Evolutionary conservation across 2,329 filamentous ascomycete genomes (phyloP), one percentile per base, ranked within the genome.

Genomic region (Colletotrichum lentis): DNA sequence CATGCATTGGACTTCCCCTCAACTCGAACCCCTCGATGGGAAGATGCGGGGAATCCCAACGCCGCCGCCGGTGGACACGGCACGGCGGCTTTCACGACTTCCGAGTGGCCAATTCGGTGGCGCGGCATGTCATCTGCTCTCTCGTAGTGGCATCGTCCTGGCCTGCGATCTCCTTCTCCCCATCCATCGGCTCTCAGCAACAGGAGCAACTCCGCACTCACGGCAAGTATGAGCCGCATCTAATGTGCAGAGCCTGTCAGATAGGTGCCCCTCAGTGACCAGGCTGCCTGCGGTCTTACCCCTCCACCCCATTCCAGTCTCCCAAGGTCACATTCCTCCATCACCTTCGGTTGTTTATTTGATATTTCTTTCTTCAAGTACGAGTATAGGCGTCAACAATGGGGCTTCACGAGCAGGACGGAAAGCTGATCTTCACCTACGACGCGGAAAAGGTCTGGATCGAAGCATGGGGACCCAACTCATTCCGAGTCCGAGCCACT

Each of bases 361-460:
- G 5, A 18, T 20, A 8, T 18, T 10, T 6, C 3, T 22, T 31
- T 2, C 27, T 24, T 24, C 24, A 39, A 2, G 2, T 5, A 39
- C 24, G 41, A 3, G 20, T 16, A 1, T 10, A 7, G 5, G 20
- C 35, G 18, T 6, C 7, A 52, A 60, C 16, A 10, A 69, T 69
- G 66, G 62, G 55, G 8, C 44, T 69, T 12, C 44, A 44, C 16
- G 55, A 66, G 16, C 24, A 59, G 47, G 55, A 69, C 18, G 66
- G 50, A 1, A 69, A 61, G 66, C 39, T 69, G 0, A 44, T 69
- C 37, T 77, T 72, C 68, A 66, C 64, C 6, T 80, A 74, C 65
- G 83, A 86, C 72, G 79, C 79, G 10, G 83, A 85, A 69, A 75
- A 77, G 11, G 74, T 85, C 50, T 84, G 80, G 78, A 76, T 85